Percentiles rank a stretch among this genome's conserved stretches.
Conservation (phyloP, 768 basidiomycete species). For the Psilocybe subaeruginosa region DNA sequence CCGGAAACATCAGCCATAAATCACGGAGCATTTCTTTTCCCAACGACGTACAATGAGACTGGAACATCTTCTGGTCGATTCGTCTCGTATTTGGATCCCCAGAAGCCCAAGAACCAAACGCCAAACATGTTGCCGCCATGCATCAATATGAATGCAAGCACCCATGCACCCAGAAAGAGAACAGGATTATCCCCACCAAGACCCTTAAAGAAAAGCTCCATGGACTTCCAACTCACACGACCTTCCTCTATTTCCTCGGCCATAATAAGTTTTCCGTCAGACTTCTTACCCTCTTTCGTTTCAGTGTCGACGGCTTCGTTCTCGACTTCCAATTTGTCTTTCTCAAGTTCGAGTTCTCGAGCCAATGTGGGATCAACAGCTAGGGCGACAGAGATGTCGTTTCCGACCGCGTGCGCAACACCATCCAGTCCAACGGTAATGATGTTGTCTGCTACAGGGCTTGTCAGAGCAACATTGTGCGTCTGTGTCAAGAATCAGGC, state of each 20-base stretch:
- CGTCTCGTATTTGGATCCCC: constrained; percentile 48
- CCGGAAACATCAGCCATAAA: neutral
- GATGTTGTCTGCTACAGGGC: constrained; percentile 59
- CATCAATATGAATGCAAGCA: constrained; percentile 24
- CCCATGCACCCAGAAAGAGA: constrained; percentile 35
- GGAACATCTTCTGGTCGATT: constrained; percentile 34
- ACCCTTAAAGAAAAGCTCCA: constrained; percentile 40
- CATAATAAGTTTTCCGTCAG: constrained; percentile 44
- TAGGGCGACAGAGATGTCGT: constrained; percentile 51
- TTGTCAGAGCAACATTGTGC: constrained; percentile 54
- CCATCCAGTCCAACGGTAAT: constrained; percentile 61
- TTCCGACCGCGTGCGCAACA: constrained; percentile 41
- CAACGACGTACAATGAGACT: constrained; percentile 36
- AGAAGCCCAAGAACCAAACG: constrained; percentile 49
- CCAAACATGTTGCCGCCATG: constrained; percentile 33
- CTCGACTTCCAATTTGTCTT: constrained; percentile 26
- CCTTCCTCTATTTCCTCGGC: constrained; percentile 62
- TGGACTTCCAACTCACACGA: constrained; percentile 29
- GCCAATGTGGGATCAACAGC: constrained; percentile 35
- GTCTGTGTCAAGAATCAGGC: constrained; percentile 31
- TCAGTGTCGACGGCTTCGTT: constrained; percentile 30
- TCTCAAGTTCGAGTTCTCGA: constrained; percentile 30
- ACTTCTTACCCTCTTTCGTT: constrained; percentile 24
- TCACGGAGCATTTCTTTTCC: neutral
- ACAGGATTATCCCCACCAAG: constrained; percentile 39